A percentile compares a stretch with the other conserved stretches of the same genome.
Conservation (phyloP, 768 basidiomycete species). For the Pleurotus platypus region DNA sequence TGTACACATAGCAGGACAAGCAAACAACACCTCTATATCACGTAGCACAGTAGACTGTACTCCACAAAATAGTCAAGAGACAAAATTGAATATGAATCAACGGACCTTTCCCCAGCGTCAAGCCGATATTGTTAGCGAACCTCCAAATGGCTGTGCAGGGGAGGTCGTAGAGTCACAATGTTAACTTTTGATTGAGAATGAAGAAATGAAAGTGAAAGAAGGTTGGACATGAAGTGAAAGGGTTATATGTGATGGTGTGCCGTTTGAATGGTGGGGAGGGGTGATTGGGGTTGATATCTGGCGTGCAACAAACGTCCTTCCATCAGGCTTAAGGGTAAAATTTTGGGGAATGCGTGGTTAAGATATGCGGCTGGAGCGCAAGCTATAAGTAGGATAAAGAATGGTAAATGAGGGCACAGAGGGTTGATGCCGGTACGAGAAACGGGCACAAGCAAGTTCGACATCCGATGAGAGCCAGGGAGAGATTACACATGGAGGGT, state of each 20-base stretch:
- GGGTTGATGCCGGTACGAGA: background rate
- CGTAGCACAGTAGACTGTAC: constrained; percentile 3
- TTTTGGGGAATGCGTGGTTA: constrained; percentile 1
- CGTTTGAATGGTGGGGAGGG: background rate
- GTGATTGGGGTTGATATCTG: constrained; percentile 1
- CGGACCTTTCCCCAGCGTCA: background rate
- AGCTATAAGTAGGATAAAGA: constrained; percentile 1
- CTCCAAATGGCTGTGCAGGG: no score
- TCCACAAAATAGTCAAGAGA: constrained; percentile 5
- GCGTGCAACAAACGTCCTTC: constrained; percentile 8
- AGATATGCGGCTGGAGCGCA: constrained; percentile 8
- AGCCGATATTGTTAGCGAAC: background rate
- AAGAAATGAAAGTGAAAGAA: background rate
- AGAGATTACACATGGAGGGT: constrained; percentile 3
- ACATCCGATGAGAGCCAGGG: background rate
- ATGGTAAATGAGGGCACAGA: constrained; percentile 5
- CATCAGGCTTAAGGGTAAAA: constrained; percentile 1
- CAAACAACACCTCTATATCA: constrained; percentile 10
- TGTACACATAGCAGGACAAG: constrained; percentile 9
- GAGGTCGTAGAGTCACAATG: no score
- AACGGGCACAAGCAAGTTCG: background rate
- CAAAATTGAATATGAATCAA: background rate
- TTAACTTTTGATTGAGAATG: background rate
- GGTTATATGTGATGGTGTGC: background rate
- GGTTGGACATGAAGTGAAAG: background rate